Conservation (phyloP, 345 rosid species). For the Syzygium grande region DNA sequence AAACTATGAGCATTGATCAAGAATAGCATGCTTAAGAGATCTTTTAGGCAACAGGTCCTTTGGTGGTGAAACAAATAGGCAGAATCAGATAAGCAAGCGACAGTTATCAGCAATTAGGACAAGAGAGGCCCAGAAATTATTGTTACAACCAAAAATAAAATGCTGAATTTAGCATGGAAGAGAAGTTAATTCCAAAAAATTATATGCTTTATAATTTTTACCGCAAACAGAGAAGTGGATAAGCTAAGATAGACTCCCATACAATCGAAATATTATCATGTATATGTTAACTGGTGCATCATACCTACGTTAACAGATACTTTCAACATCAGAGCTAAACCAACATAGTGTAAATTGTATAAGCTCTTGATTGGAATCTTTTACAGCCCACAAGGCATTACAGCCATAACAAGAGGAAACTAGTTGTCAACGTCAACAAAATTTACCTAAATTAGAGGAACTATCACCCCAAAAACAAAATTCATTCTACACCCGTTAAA, state of each 20-base stretch:
- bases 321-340: not conserved
- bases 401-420: not conserved
- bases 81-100: not conserved
- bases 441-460: not conserved
- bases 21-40: not conserved
- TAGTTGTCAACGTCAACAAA: not conserved
- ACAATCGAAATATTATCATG: not conserved
- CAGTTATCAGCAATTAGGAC: not conserved
- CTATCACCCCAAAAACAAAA: not conserved
- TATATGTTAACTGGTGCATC: not conserved
- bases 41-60: not conserved
- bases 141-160: not conserved
- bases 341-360: not conserved
- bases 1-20: not conserved
- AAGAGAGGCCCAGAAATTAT: not conserved
- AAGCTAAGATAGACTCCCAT: not conserved
- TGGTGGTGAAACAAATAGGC: not conserved
- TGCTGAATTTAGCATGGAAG: not conserved
- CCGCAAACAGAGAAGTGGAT: not conserved
- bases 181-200: not conserved
- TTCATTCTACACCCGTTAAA: not conserved
- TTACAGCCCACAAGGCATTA: not conserved
- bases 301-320: not conserved
- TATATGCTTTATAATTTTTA: not conserved
- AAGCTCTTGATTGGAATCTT: not conserved